Conservation (phyloP, 192 early-diverging fungal species). For the Bifiguratus adelaidae region DNA sequence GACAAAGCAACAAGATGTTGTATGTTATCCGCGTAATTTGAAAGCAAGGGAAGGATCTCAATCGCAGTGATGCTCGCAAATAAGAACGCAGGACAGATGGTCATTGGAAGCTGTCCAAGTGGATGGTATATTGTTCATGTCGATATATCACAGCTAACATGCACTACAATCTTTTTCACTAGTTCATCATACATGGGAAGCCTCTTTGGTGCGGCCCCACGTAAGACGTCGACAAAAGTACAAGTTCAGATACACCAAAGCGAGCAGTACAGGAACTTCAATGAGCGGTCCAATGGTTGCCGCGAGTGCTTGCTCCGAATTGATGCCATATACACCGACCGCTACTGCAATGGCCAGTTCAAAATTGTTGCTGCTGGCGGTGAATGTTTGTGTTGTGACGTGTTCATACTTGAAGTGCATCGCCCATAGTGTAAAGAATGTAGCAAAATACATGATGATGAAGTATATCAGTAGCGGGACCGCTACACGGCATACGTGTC, state of each 20-base stretch:
- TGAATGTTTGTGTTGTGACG: slow-evolving; percentile 49
- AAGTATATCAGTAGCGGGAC: slow-evolving; percentile 63
- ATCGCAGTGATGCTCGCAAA: too few species aligned
- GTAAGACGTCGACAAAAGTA: too few species aligned
- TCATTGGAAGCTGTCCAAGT: too few species aligned
- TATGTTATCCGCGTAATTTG: too few species aligned
- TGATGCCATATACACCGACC: slow-evolving; percentile 50
- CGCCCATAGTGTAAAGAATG: slow-evolving; percentile 26
- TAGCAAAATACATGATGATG: slow-evolving; percentile 35
- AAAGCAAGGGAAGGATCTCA: too few species aligned
- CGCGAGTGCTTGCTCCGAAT: slow-evolving; percentile 49
- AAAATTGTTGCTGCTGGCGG: slow-evolving; percentile 59
- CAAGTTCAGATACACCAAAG: slow-evolving; percentile 44
- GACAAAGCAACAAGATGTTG: too few species aligned
- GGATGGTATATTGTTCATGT: too few species aligned
- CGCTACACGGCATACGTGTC: slow-evolving; percentile 37
- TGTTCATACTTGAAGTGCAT: slow-evolving; percentile 27
- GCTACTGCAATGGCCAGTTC: slow-evolving; percentile 69
- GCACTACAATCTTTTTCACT: too few species aligned
- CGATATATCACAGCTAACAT: too few species aligned
- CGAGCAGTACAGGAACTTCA: slow-evolving; percentile 56
- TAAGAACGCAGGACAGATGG: too few species aligned
- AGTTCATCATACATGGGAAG: too few species aligned
- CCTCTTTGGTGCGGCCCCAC: too few species aligned
- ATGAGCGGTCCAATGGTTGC: slow-evolving; percentile 58